Conservation (phyloP, 345 rosid genomes). For the Hibiscus trionum region DNA sequence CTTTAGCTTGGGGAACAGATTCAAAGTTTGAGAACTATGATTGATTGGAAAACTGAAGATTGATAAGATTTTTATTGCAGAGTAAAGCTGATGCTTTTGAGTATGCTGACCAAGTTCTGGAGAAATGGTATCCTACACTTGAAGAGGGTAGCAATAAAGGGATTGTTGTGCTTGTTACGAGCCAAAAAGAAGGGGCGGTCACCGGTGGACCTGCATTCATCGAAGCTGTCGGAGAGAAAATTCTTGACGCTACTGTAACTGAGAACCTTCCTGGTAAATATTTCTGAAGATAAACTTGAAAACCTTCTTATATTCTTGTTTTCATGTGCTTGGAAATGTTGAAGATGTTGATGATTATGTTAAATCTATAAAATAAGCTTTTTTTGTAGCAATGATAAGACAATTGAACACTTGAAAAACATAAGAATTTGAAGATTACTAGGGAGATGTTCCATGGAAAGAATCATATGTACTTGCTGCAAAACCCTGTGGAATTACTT, state of each 20-base stretch:
- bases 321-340: neutral
- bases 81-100: constrained; percentile 99
- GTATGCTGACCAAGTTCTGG: constrained; percentile 94
- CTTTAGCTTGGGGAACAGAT: too few relatives aligned
- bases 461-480: neutral
- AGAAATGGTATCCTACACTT: constrained; percentile 83
- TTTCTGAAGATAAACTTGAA: neutral
- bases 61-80: constrained; percentile 32
- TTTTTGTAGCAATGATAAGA: neutral
- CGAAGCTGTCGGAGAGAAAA: constrained; percentile 73
- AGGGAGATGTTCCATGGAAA: neutral
- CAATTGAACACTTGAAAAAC: neutral
- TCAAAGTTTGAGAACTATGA: too few relatives aligned
- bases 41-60: constrained; percentile 2
- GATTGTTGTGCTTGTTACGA: constrained; percentile 79
- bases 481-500: neutral
- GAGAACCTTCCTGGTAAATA: constrained; percentile 86
- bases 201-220: constrained; percentile 89
- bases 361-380: neutral
- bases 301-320: neutral
- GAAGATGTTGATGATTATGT: neutral
- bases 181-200: constrained; percentile 93
- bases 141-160: constrained; percentile 90
- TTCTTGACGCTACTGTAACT: constrained; percentile 82
- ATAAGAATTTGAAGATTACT: neutral